phyloP scores from a whole-genome alignment of 148 eudicot species.

The Fagopyrum tataricum region DNA sequence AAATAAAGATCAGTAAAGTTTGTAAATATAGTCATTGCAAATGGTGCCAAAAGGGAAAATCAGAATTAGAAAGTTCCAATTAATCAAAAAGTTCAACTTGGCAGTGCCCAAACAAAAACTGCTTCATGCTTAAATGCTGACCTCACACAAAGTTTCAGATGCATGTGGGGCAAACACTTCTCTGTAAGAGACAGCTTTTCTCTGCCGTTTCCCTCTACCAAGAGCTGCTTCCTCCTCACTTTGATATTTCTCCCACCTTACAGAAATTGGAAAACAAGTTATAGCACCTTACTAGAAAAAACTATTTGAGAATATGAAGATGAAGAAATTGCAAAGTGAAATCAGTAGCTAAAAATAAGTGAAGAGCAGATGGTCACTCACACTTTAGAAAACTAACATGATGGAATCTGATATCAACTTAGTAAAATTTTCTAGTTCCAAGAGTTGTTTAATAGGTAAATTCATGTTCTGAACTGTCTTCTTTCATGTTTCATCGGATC shows the following conservation, averaged over 20 bases:
- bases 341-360: not conserved
- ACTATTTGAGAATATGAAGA: not conserved
- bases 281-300: not conserved
- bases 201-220: slow-evolving; percentile 93
- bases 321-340: not conserved
- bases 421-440: not conserved
- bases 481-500: not conserved
- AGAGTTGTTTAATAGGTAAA: not conserved
- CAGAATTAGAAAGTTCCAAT: not conserved
- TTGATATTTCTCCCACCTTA: slow-evolving; percentile 93
- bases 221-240: slow-evolving; percentile 93
- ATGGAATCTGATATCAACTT: not conserved
- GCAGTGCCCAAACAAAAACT: not conserved
- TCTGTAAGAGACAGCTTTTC: slow-evolving; percentile 91
- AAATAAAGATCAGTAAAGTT: not conserved
- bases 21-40: not conserved
- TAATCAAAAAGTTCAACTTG: slow-evolving; percentile 8
- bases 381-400: not conserved
- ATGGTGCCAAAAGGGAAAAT: not conserved
- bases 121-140: slow-evolving; percentile 18
- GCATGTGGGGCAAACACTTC: slow-evolving; percentile 76
- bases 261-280: not conserved
- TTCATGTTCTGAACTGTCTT: not conserved
- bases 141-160: slow-evolving; percentile 61
- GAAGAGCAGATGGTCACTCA: not conserved